These are phyloP conservation scores for Arachis stenosperma DNA, from an alignment of 306 rosid genomes.

Conservation along the genomic window DNA sequence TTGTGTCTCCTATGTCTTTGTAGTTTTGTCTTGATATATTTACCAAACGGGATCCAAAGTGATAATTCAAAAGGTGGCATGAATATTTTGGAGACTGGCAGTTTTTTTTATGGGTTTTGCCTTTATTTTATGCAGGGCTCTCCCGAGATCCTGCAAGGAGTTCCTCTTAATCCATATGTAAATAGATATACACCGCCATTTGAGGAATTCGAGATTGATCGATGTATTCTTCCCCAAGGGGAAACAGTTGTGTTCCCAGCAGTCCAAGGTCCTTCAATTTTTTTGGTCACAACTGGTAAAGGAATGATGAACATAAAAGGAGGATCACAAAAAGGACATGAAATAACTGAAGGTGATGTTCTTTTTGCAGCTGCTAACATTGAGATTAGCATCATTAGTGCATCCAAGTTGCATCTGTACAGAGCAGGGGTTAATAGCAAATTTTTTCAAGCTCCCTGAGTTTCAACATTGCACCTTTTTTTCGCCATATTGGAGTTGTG, in stretches of 20 bases:
- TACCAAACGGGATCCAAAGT: not conserved
- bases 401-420: slow-evolving; percentile 66
- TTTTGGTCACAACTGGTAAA: slow-evolving; percentile 63
- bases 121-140: slow-evolving; percentile 59
- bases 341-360: slow-evolving; percentile 71
- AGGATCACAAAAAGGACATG: slow-evolving; percentile 43
- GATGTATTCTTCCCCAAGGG: slow-evolving; percentile 66
- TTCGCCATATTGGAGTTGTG: slow-evolving; percentile 30
- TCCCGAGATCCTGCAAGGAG: slow-evolving; percentile 81
- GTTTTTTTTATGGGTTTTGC: not conserved
- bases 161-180: slow-evolving; percentile 58
- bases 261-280: slow-evolving; percentile 81
- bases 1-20: no score
- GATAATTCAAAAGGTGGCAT: not conserved
- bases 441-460: slow-evolving; percentile 53
- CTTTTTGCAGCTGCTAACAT: slow-evolving; percentile 81
- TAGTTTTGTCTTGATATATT: no score
- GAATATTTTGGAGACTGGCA: not conserved
- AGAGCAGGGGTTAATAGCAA: slow-evolving; percentile 80
- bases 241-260: slow-evolving; percentile 64
- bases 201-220: slow-evolving; percentile 89
- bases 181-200: slow-evolving; percentile 77
- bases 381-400: slow-evolving; percentile 58
- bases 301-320: slow-evolving; percentile 57
- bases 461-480: slow-evolving; percentile 5